Evolutionary conservation across 2,329 filamentous ascomycete species (phyloP).

Genomic region (Elsinoe australis): DNA sequence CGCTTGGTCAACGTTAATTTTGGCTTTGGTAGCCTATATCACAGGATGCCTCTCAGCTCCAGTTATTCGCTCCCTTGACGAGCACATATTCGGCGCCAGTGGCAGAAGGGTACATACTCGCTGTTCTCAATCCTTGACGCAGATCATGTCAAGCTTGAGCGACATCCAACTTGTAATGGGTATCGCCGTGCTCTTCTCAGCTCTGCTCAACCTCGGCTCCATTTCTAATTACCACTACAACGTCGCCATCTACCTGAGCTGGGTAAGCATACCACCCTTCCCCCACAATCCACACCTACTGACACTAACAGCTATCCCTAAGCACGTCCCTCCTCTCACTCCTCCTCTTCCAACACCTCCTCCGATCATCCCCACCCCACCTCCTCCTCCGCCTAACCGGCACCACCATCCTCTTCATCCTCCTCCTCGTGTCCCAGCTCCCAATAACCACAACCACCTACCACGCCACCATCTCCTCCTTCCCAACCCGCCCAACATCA

Average conservation of each 20-base stretch:
- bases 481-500: background rate
- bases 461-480: background rate
- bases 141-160: background rate
- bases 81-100: background rate
- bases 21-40: background rate
- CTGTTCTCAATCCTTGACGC: background rate
- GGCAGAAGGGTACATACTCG: background rate
- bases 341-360: background rate
- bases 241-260: background rate
- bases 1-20: background rate
- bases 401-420: background rate
- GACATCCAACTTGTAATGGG: background rate
- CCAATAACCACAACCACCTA: background rate
- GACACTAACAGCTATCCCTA: background rate
- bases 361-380: background rate
- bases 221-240: slow-evolving; percentile 2
- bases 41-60: background rate
- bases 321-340: slow-evolving; percentile 5
- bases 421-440: background rate
- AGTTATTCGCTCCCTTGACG: background rate
- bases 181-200: background rate
- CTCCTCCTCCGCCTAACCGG: background rate
- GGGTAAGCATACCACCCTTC: background rate
- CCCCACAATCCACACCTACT: background rate
- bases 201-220: background rate